Base-by-base conservation (phyloP, 2,329 filamentous ascomycete genomes). In the Xylariaceae sp. region DNA sequence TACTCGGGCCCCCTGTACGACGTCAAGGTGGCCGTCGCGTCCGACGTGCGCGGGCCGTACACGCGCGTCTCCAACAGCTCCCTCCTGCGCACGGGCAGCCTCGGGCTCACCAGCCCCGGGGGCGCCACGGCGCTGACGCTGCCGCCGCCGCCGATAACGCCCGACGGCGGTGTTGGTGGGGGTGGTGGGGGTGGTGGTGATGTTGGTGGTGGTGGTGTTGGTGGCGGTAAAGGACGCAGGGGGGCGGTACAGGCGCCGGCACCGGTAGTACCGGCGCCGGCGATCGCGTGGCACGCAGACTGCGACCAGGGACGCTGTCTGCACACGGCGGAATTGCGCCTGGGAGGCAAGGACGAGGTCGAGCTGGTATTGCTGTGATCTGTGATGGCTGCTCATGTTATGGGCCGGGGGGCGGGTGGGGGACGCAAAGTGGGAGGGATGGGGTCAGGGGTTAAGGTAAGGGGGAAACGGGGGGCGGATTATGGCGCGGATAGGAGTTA, bases 21-120 rank as follows among this genome's bases (percentile, higher is more conserved):
- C 45, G 63, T 77, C n/a, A 67, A 68, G 34, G 80, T 75, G 47
- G 76, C 77, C 2, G 70, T 68, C 6, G 59, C 68, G 7, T 39
- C 44, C 8, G 42, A 40, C 30, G 35, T 67, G 23, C 36, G 29
- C 25, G 65, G 65, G 1, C 61, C 61, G 6, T 68, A 64, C 29
- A 35, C 39, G 25, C 53, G 60, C 25, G 55, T 50, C 12, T 33
- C 35, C 10, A 37, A 36, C 21, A n/a, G 7, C 15, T 52, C 55
- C 33, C 43, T 63, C 40, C 47, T 65, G n/a, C 41, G 47, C 42
- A 57, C 56, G 31, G 61, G 58, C 14, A 52, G 60, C n/a, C 55
- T 58, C 33, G 56, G 53, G 27, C 53, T 67, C 10, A 50, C 48
- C 6, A 58, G 59, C 11, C 65, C 65, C 0, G 64, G 64, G 9